Evolutionary conservation across 257 asterid genomes (phyloP), one percentile per base, ranked within the genome.

Genomic region (Mentha longifolia): DNA sequence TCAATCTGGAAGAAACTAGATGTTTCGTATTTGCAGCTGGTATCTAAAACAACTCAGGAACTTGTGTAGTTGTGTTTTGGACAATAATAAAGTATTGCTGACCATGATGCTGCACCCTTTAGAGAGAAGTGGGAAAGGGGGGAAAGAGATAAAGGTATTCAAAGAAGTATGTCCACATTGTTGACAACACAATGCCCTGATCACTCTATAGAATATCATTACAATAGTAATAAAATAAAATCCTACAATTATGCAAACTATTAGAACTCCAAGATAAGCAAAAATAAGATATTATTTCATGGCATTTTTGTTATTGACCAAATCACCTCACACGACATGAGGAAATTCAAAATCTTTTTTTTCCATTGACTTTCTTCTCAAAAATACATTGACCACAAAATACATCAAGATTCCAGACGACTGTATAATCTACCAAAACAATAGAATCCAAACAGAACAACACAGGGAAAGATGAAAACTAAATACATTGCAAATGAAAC

Each of bases 131-230:
- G 39, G 39, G 1, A 35, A 35, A 35, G 8, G 39, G 39, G 39
- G 39, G 8, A 50, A 7, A 6, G 7, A 9, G 45, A 35, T 28
- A 28, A 68, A 15, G 19, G 14, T 16, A 42, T 19, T 39, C 30
- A 35, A 59, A 35, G n/a, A 61, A 15, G 22, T 41, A 20, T 56
- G 43, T 7, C 45, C 28, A 17, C 55, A 25, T 41, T 45, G 19
- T 19, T 49, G 65, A 25, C 52, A 28, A n/a, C 74, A 51, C 64
- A 47, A 14, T 7, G 58, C 19, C 61, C 30, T 37, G 63, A 49
- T 49, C 56, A 50, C 59, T n/a, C 51, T 25, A 19, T 19, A 3
- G 9, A 25, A 56, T 25, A 28, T 4, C 41, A 56, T 25, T 11
- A 56, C 51, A 10, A 50, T 58, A 22, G 61, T 50, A 59, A 39